These are phyloP conservation scores for Chlorophyllum brunneum DNA, from an alignment of 768 basidiomycete genomes.

Conservation along the genomic window DNA sequence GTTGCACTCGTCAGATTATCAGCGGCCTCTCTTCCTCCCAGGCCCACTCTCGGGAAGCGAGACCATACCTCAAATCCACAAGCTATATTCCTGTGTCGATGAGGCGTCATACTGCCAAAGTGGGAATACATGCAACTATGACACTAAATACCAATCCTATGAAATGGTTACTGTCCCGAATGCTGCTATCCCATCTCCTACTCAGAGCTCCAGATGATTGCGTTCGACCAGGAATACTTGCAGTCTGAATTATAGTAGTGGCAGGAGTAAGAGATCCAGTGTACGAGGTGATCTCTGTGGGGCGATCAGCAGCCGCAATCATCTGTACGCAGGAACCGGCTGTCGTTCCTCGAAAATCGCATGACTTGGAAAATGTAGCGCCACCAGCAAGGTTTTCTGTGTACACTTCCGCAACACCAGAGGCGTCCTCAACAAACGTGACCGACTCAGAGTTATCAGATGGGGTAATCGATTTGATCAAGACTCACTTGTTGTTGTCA, in stretches of 20 bases:
- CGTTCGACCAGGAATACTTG: neutral
- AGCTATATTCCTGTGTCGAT: too few relatives aligned
- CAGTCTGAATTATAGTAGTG: neutral
- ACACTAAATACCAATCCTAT: neutral
- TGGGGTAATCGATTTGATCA: too few relatives aligned
- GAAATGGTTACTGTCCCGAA: neutral
- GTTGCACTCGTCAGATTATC: too few relatives aligned
- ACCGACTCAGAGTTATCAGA: too few relatives aligned
- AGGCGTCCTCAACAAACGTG: neutral
- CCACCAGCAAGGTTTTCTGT: neutral
- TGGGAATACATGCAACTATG: too few relatives aligned
- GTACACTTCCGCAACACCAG: neutral
- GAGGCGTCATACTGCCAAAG: too few relatives aligned
- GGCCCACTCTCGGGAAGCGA: too few relatives aligned
- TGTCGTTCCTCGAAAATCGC: neutral
- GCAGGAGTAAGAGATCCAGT: neutral
- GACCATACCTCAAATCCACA: too few relatives aligned
- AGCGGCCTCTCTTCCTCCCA: too few relatives aligned
- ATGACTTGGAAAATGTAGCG: neutral
- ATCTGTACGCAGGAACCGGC: neutral
- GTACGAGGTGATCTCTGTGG: neutral
- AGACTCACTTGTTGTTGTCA: too few relatives aligned
- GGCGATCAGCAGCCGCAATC: neutral
- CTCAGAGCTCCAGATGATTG: neutral
- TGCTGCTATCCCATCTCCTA: neutral